A percentile compares a stretch with the other conserved stretches of the same genome.
These are phyloP conservation scores for Coleophoma crateriformis DNA, from an alignment of 2,329 filamentous ascomycete genomes.

Conservation along the genomic window DNA sequence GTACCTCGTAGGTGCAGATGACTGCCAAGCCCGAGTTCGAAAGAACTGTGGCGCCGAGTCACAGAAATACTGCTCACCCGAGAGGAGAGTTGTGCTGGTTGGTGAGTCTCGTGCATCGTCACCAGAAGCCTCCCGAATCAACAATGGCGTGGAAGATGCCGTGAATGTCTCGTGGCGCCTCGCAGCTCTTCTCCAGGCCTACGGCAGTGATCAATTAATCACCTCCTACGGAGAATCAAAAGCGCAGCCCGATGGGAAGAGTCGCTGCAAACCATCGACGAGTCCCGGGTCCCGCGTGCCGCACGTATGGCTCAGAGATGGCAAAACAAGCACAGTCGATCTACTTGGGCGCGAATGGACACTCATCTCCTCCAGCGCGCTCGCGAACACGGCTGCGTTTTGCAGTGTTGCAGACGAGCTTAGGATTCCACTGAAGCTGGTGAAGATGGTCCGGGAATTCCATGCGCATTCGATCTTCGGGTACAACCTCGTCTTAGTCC, in stretches of 20 bases:
- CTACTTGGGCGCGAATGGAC: background rate
- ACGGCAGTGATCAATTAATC: slow-evolving; percentile 12
- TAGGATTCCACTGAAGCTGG: background rate
- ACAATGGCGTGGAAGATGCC: slow-evolving; percentile 26
- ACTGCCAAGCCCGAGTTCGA: slow-evolving; percentile 34
- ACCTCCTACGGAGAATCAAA: slow-evolving; percentile 21
- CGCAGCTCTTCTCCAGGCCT: slow-evolving; percentile 17
- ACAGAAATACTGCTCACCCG: slow-evolving; percentile 13
- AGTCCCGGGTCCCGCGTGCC: slow-evolving; percentile 6
- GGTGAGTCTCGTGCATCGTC: slow-evolving; percentile 28
- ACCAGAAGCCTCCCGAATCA: slow-evolving; percentile 28
- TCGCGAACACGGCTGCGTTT: background rate
- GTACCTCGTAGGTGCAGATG: slow-evolving; percentile 45
- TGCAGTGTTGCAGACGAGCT: background rate
- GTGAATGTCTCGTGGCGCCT: slow-evolving; percentile 27
- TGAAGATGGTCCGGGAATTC: background rate
- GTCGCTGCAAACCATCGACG: slow-evolving; percentile 2
- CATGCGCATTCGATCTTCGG: background rate
- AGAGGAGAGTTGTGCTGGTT: slow-evolving; percentile 17
- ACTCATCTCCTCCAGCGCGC: background rate
- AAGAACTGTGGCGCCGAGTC: slow-evolving; percentile 12
- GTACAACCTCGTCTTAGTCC: background rate
- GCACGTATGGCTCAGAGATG: slow-evolving; percentile 7
- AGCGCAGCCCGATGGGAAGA: background rate
- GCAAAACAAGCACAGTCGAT: slow-evolving; percentile 7